A percentile compares a stretch with the other conserved stretches of the same genome.
Evolutionary conservation across 1,284 basidiomycete genomes (phyloP).

Genomic region (Gomphus bonarii): DNA sequence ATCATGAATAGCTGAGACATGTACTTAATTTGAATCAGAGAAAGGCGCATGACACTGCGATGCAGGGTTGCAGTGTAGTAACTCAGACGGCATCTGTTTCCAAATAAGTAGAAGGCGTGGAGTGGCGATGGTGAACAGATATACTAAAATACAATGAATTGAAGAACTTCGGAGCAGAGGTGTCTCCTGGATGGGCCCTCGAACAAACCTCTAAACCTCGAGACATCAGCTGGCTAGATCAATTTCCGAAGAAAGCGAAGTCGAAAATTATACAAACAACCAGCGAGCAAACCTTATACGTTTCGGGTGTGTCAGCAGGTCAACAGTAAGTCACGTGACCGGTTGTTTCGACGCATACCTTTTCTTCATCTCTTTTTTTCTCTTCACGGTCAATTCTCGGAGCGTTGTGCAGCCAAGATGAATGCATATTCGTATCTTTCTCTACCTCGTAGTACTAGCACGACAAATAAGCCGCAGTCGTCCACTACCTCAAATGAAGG

Average conservation of each 20-base stretch:
- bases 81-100: no score
- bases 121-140: background rate
- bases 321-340: background rate
- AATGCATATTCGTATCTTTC: slow-evolving; percentile 2
- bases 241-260: background rate
- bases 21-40: no score
- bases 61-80: no score
- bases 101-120: no score
- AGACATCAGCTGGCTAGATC: no score
- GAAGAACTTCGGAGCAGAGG: background rate
- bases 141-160: background rate
- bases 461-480: slow-evolving; percentile 35
- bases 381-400: background rate
- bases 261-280: background rate
- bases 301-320: background rate
- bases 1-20: no score
- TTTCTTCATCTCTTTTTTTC: background rate
- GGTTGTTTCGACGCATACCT: background rate
- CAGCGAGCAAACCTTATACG: background rate
- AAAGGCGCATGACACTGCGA: no score
- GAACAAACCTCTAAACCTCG: no score
- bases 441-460: slow-evolving; percentile 3
- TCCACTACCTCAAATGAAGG: slow-evolving; percentile 41
- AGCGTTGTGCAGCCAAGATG: background rate
- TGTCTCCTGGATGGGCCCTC: background rate